These are phyloP conservation scores for Apostasia shenzhenica DNA, from an alignment of 106 monocot genomes.

Conservation along the genomic window DNA sequence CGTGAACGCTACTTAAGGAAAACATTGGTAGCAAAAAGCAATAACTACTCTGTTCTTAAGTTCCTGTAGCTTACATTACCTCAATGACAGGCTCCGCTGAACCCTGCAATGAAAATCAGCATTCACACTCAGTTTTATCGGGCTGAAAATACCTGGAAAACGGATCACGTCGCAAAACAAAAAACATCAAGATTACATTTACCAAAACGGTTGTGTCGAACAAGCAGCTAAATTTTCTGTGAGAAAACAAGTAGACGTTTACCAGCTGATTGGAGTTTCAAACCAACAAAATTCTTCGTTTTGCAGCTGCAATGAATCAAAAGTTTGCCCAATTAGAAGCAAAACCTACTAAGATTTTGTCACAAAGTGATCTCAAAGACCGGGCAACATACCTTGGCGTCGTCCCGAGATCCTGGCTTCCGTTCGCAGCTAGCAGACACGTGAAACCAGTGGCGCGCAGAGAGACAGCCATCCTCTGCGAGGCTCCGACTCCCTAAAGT, in stretches of 20 bases:
- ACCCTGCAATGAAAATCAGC: neutral
- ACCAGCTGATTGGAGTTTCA: constrained; percentile 1
- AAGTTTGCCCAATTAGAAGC: neutral
- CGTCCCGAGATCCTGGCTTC: neutral
- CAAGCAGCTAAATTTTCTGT: too few relatives aligned
- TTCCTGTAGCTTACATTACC: neutral
- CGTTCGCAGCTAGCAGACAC: neutral
- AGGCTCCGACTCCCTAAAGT: neutral
- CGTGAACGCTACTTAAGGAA: too few relatives aligned
- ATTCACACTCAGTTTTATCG: neutral
- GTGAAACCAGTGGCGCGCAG: neutral
- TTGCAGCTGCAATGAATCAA: neutral
- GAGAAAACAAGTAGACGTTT: neutral
- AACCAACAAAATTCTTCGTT: constrained; percentile 1
- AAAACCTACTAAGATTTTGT: neutral
- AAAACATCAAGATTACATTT: too few relatives aligned
- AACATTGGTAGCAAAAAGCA: neutral
- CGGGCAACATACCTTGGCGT: neutral
- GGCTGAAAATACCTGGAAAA: constrained; percentile 2
- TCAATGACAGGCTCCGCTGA: neutral
- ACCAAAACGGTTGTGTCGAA: too few relatives aligned
- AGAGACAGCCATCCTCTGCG: neutral
- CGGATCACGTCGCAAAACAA: too few relatives aligned
- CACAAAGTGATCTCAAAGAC: neutral
- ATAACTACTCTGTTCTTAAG: neutral